Conservation (phyloP, 768 basidiomycete genomes). For the Daedalea quercina region DNA sequence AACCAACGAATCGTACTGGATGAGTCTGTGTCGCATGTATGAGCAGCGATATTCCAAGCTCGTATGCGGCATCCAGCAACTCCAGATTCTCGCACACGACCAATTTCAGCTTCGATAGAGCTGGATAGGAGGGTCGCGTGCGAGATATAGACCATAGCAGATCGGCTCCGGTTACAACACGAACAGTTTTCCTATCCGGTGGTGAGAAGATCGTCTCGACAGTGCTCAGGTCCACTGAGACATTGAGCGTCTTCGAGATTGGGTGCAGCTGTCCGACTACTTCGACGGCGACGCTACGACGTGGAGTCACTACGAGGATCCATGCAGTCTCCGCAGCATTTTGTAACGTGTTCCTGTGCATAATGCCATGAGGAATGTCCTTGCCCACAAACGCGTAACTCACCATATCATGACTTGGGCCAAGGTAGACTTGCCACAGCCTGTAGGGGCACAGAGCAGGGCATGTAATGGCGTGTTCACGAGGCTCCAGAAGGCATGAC, state of each 20-base stretch:
- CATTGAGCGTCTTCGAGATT: constrained; percentile 29
- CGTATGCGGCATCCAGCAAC: constrained; percentile 73
- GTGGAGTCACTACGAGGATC: constrained; percentile 60
- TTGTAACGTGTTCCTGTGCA: constrained; percentile 47
- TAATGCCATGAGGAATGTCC: constrained; percentile 8
- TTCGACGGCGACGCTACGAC: constrained; percentile 49
- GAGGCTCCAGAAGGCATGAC: constrained; percentile 81
- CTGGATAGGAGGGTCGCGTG: not conserved
- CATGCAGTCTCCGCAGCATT: constrained; percentile 38
- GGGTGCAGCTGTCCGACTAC: constrained; percentile 45
- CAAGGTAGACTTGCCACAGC: constrained; percentile 75
- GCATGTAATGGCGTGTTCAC: constrained; percentile 60
- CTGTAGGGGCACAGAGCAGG: constrained; percentile 72
- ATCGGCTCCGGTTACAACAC: constrained; percentile 47
- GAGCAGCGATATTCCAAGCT: constrained; percentile 72
- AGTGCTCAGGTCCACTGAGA: constrained; percentile 33
- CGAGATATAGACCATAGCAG: constrained; percentile 40
- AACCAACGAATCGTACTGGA: constrained; percentile 68
- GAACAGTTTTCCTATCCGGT: constrained; percentile 39
- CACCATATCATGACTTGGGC: constrained; percentile 65
- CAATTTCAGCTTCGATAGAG: constrained; percentile 39
- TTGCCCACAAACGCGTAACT: constrained; percentile 24
- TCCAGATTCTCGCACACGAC: constrained; percentile 85
- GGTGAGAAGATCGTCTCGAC: constrained; percentile 26
- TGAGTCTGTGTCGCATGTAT: constrained; percentile 54